Conservation (phyloP, 192 early-diverging fungal species). For the Podila verticillata region DNA sequence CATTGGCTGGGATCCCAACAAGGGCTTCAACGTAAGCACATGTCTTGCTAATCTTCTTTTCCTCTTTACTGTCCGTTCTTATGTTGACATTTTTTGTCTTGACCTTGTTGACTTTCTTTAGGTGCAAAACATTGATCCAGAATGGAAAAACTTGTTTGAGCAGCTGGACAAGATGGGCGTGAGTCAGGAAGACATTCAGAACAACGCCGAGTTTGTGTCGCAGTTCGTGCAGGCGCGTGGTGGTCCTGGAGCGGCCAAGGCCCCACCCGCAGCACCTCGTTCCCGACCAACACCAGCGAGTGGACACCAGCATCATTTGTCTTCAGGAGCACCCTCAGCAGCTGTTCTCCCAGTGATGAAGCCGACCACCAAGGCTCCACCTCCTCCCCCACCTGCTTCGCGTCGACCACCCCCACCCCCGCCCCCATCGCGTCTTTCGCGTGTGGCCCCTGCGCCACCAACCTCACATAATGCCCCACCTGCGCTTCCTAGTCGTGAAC, state of each 20-base stretch:
- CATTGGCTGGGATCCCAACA: conserved; percentile 67
- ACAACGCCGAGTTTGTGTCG: conserved; percentile 74
- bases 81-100: too few species aligned
- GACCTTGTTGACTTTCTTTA: background rate
- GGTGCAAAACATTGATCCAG: conserved; percentile 75
- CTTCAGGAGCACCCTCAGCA: conserved; percentile 27
- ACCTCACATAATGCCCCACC: conserved; percentile 11
- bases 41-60: background rate
- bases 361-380: conserved; percentile 39
- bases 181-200: conserved; percentile 70
- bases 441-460: conserved; percentile 30
- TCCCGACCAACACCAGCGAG: conserved; percentile 33
- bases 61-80: background rate
- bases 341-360: conserved; percentile 41
- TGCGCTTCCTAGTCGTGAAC: conserved; percentile 47
- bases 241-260: conserved; percentile 41
- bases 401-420: conserved; percentile 51
- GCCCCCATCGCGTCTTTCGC: conserved; percentile 38
- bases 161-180: conserved; percentile 74
- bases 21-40: conserved; percentile 61
- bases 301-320: conserved; percentile 38
- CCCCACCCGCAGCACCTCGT: conserved; percentile 34
- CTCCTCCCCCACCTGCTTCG: conserved; percentile 49
- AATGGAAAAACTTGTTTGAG: conserved; percentile 77
- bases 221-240: conserved; percentile 74